phyloP scores from a whole-genome alignment of 2,329 filamentous ascomycete species.

The Colletotrichum eleusines region DNA sequence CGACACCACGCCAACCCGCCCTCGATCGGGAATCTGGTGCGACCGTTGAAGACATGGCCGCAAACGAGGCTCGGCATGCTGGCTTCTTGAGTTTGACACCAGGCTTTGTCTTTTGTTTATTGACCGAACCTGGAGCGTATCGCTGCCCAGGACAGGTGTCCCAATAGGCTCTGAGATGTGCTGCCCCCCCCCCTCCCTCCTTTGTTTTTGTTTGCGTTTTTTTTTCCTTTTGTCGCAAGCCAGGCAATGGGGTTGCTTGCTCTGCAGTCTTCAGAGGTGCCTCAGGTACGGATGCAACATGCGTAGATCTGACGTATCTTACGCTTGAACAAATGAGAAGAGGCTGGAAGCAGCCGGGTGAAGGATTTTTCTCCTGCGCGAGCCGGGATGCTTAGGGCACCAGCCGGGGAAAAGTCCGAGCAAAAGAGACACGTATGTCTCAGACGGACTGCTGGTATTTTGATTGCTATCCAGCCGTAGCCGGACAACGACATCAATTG shows the following conservation, averaged over 20 bases:
- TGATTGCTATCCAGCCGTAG: neutral
- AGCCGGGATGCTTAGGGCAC: conserved; percentile 22
- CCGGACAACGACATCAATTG: neutral
- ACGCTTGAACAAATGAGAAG: conserved; percentile 19
- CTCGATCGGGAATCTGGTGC: neutral
- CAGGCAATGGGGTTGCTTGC: no score
- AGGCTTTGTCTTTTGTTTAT: neutral
- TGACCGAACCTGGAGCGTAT: neutral
- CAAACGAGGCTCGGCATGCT: neutral
- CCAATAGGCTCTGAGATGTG: no score
- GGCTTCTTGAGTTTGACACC: neutral
- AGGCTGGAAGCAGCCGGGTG: conserved; percentile 30
- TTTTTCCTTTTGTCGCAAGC: no score
- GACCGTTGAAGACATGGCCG: neutral
- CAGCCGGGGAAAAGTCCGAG: conserved; percentile 4
- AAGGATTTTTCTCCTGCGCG: conserved; percentile 26
- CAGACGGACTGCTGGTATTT: conserved; percentile 4
- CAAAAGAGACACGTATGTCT: conserved; percentile 19
- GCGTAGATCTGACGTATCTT: conserved; percentile 6
- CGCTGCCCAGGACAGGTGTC: no score
- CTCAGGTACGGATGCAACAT: conserved; percentile 8
- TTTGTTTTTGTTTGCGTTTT: no score
- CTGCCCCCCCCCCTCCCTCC: no score
- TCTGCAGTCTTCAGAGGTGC: neutral
- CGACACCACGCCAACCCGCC: neutral